phyloP scores from a whole-genome alignment of 257 asterid genomes.

The Solanum bulbocastanum region DNA sequence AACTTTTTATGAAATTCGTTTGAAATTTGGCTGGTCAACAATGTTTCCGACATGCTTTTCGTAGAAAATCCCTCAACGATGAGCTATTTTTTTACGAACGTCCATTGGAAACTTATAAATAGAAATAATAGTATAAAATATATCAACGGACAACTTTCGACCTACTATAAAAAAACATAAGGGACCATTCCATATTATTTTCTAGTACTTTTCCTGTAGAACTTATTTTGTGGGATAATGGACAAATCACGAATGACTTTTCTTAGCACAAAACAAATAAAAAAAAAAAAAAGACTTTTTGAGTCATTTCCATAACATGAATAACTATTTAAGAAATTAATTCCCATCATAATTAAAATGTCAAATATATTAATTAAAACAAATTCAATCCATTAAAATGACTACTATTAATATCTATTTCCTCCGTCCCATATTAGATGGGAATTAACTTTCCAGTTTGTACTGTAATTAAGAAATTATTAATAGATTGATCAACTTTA shows the following conservation, averaged over 20 bases:
- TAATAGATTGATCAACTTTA: too few species aligned
- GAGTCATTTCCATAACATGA: neutral
- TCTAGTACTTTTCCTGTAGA: neutral
- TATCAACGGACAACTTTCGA: neutral
- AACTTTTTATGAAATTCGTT: neutral
- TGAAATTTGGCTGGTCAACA: neutral
- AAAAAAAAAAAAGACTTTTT: neutral
- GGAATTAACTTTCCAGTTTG: too few species aligned
- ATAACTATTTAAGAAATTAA: neutral
- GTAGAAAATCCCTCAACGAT: neutral
- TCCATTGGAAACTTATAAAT: neutral
- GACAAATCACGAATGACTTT: neutral
- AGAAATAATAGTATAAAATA: neutral
- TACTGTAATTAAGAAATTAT: too few species aligned
- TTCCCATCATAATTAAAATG: neutral
- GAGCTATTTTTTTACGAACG: neutral
- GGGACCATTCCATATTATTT: neutral
- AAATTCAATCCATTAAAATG: too few species aligned
- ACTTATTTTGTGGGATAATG: too few species aligned
- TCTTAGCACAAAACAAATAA: neutral
- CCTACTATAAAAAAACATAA: neutral
- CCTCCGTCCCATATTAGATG: too few species aligned
- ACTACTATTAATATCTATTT: too few species aligned
- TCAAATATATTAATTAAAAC: neutral
- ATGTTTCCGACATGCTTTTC: neutral